Evolutionary conservation across 108 stramenopile species (phyloP).

Genomic region (Skeletonema grethae): DNA sequence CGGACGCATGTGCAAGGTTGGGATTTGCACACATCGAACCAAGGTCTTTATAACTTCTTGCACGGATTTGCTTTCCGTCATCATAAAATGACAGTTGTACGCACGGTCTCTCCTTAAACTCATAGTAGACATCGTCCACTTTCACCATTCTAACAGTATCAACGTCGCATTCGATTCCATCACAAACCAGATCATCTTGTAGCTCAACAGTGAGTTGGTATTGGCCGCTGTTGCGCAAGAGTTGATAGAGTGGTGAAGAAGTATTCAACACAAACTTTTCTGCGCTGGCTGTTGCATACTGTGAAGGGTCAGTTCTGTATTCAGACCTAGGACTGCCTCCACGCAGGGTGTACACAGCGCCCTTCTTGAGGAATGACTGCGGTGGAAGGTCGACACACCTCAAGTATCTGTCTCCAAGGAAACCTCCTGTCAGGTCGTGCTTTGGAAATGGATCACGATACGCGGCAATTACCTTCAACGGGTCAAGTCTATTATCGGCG

Average conservation of each 20-base stretch:
- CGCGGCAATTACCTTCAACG: constrained; percentile 42
- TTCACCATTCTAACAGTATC: constrained; percentile 56
- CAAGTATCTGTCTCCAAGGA: constrained; percentile 69
- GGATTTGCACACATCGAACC: constrained; percentile 52
- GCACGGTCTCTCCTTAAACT: constrained; percentile 55
- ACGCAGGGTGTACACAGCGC: constrained; percentile 61
- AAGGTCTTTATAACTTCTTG: constrained; percentile 9
- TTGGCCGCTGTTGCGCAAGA: constrained; percentile 30
- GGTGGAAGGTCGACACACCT: constrained; percentile 62
- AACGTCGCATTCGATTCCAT: constrained; percentile 49
- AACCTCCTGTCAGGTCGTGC: constrained; percentile 43
- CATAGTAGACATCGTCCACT: constrained; percentile 55
- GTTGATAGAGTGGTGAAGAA: constrained; percentile 25
- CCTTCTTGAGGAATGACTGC: constrained; percentile 56
- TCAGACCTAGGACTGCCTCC: constrained; percentile 39
- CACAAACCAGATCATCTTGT: constrained; percentile 41
- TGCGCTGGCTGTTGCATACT: not conserved
- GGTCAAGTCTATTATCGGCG: constrained; percentile 47
- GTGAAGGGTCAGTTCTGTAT: constrained; percentile 19
- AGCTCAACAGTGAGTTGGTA: constrained; percentile 29
- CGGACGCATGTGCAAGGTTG: constrained; percentile 26
- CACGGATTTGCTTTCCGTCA: constrained; percentile 42
- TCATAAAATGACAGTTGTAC: constrained; percentile 60
- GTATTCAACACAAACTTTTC: constrained; percentile 28
- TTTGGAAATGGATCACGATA: constrained; percentile 76